These are phyloP conservation scores for Pythium scleroteichum DNA, from an alignment of 352 stramenopile genomes.

Conservation along the genomic window DNA sequence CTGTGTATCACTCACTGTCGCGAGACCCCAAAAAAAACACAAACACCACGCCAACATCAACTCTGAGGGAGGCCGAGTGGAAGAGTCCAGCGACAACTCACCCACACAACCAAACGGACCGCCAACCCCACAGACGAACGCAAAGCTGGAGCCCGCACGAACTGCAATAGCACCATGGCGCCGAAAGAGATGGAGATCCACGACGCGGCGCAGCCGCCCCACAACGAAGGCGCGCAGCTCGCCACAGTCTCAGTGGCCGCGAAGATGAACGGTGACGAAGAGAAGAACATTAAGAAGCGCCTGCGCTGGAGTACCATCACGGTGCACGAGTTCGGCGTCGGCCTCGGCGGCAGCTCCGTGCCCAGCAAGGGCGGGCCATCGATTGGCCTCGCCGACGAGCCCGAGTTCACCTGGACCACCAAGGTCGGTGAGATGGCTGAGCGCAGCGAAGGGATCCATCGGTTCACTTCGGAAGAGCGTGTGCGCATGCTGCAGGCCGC, in stretches of 20 bases:
- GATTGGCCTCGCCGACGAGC: conserved; percentile 39
- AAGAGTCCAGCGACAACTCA: conserved; percentile 29
- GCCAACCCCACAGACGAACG: conserved; percentile 9
- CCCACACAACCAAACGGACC: conserved; percentile 30
- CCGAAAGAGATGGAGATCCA: conserved; percentile 45
- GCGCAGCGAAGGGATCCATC: conserved; percentile 43
- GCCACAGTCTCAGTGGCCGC: background rate
- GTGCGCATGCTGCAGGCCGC: conserved; percentile 32
- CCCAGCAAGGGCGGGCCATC: conserved; percentile 41
- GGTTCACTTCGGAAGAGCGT: conserved; percentile 43
- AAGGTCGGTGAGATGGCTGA: conserved; percentile 52
- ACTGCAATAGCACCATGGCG: conserved; percentile 36
- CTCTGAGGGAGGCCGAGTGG: conserved; percentile 11
- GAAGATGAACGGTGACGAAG: conserved; percentile 36
- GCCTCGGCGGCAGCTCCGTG: conserved; percentile 40
- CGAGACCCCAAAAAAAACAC: conserved; percentile 39
- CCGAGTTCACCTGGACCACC: conserved; percentile 51
- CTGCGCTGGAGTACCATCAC: conserved; percentile 49
- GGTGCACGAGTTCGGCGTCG: conserved; percentile 51
- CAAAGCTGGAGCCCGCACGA: conserved; percentile 10
- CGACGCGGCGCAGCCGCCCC: conserved; percentile 2
- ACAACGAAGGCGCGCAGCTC: background rate
- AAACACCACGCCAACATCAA: conserved; percentile 29
- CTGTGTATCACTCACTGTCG: conserved; percentile 22
- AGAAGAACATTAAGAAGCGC: conserved; percentile 57